Conservation (phyloP, 768 basidiomycete species). For the Podaxis sp. region DNA sequence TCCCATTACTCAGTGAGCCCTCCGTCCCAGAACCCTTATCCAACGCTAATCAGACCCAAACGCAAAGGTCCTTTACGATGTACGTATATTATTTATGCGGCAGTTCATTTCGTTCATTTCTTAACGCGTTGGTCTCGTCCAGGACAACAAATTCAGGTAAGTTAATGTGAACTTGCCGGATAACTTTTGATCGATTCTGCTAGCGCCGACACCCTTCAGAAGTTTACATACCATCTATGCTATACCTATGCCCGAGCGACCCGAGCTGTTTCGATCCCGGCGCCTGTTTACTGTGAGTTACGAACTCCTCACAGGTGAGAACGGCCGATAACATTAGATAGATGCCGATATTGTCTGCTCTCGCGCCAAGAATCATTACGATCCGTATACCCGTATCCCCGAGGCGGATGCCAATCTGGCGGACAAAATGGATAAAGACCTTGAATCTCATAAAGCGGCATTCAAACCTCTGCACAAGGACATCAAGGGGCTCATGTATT, state of each 20-base stretch:
- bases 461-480: slow-evolving; percentile 45
- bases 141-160: slow-evolving; percentile 61
- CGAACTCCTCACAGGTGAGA: background rate
- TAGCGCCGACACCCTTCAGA: slow-evolving; percentile 70
- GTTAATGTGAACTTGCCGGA: background rate
- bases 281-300: slow-evolving; percentile 70
- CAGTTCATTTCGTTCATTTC: background rate
- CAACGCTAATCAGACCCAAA: background rate
- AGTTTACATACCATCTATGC: slow-evolving; percentile 65
- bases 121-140: background rate
- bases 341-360: slow-evolving; percentile 71
- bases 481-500: slow-evolving; percentile 37
- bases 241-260: slow-evolving; percentile 76
- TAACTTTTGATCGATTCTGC: background rate
- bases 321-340: slow-evolving; percentile 21
- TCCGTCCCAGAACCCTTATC: too few species aligned
- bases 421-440: slow-evolving; percentile 19
- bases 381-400: slow-evolving; percentile 45
- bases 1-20: slow-evolving; percentile 33
- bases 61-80: slow-evolving; percentile 20
- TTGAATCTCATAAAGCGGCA: slow-evolving; percentile 46
- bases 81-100: background rate
- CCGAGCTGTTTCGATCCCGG: slow-evolving; percentile 77
- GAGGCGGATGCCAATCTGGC: slow-evolving; percentile 34
- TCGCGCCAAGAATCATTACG: slow-evolving; percentile 31